These are phyloP conservation scores for Nyctanthes arbortristis DNA, from an alignment of 257 asterid genomes.

Conservation along the genomic window DNA sequence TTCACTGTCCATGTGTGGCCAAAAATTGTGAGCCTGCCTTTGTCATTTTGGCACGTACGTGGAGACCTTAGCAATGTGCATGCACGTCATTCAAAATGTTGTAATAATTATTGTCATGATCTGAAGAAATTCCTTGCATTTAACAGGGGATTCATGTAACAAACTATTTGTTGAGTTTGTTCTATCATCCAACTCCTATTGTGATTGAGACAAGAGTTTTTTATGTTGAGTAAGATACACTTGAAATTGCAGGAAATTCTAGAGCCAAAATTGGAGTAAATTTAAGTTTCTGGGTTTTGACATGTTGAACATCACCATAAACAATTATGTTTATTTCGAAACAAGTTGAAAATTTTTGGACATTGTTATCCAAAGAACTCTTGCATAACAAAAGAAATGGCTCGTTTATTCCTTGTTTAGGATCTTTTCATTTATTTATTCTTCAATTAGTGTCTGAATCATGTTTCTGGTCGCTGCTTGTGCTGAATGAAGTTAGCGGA, in stretches of 20 bases:
- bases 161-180: neutral
- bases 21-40: constrained; percentile 14
- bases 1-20: constrained; percentile 5
- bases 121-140: neutral
- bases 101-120: neutral
- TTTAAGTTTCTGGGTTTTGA: neutral
- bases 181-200: neutral
- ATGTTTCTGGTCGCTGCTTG: constrained; percentile 9
- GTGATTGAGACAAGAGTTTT: neutral
- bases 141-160: neutral
- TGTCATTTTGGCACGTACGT: constrained; percentile 1
- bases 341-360: neutral
- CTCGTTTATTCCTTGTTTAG: neutral
- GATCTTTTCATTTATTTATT: neutral
- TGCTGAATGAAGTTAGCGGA: constrained; percentile 72
- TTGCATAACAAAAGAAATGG: neutral
- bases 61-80: neutral
- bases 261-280: neutral
- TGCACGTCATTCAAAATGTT: neutral
- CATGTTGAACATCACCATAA: neutral
- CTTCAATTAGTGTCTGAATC: constrained; percentile 3
- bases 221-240: neutral
- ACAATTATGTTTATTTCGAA: neutral
- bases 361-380: neutral
- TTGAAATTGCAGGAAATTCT: neutral